These are phyloP conservation scores for Juncus effusus DNA, from an alignment of 176 grass and related monocot genomes.

Conservation along the genomic window DNA sequence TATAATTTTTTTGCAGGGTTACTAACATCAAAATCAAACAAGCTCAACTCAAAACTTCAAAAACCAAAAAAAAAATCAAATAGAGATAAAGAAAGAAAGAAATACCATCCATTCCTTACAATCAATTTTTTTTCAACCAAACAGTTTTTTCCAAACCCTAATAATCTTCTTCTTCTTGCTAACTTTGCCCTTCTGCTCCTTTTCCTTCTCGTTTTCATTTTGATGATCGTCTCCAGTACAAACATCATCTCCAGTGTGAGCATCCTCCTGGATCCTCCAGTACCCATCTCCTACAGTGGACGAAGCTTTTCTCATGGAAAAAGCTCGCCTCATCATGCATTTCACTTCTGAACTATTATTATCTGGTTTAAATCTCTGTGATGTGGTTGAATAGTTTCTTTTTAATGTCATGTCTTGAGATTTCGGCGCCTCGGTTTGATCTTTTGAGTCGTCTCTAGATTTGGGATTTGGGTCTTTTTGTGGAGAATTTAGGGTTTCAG, in stretches of 20 bases:
- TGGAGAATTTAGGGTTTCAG: slow-evolving; percentile 8
- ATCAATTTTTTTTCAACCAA: slow-evolving; percentile 11
- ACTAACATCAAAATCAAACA: no score
- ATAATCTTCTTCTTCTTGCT: slow-evolving; percentile 27
- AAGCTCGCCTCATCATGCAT: slow-evolving; percentile 21
- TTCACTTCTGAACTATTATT: slow-evolving; percentile 19
- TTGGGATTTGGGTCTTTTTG: slow-evolving; percentile 12
- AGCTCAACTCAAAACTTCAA: neutral
- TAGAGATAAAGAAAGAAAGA: neutral
- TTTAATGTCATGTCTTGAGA: neutral
- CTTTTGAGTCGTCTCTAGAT: neutral
- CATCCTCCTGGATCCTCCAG: slow-evolving; percentile 14
- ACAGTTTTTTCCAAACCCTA: slow-evolving; percentile 22
- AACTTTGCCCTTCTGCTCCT: neutral
- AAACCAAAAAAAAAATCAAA: slow-evolving; percentile 18
- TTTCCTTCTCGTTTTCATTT: slow-evolving; percentile 10
- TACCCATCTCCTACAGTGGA: neutral
- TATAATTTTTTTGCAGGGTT: no score
- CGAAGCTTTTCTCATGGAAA: slow-evolving; percentile 15
- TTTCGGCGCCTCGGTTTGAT: slow-evolving; percentile 6
- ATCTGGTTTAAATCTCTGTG: neutral
- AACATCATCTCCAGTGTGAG: neutral
- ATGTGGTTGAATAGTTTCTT: slow-evolving; percentile 18
- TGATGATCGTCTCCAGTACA: neutral
- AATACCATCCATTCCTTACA: neutral